Percentiles rank a stretch among this genome's conserved stretches.
Conservation (phyloP, 495 filamentous ascomycete species). For the Xylaria grammica region DNA sequence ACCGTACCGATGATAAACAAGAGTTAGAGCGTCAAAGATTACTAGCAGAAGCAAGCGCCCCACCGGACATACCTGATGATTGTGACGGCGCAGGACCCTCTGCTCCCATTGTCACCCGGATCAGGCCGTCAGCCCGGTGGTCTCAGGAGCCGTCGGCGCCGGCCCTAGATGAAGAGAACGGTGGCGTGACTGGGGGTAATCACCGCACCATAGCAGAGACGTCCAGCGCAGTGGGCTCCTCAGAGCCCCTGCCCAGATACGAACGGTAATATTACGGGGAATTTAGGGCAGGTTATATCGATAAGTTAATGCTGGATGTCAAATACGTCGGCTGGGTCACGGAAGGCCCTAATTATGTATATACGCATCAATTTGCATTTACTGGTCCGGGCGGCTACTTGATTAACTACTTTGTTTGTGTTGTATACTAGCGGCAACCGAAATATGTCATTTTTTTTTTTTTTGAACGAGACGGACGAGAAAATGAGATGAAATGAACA, state of each 20-base stretch:
- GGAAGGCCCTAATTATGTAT: background rate
- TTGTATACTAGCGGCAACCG: conserved; percentile 17
- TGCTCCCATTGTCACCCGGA: conserved; percentile 25
- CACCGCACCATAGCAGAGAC: conserved; percentile 35
- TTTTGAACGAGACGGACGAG: conserved; percentile 8
- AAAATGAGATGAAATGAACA: conserved; percentile 18
- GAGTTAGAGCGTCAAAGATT: conserved; percentile 80
- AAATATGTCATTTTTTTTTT: background rate
- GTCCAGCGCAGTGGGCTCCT: conserved; percentile 23
- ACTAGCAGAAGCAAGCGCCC: conserved; percentile 73
- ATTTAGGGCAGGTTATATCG: background rate
- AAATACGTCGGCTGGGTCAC: background rate
- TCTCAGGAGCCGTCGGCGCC: conserved; percentile 67
- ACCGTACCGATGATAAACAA: conserved; percentile 76
- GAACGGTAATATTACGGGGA: conserved; percentile 38
- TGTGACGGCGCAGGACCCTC: conserved; percentile 41
- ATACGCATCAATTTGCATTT: conserved; percentile 14
- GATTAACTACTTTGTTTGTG: background rate
- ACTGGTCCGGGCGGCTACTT: conserved; percentile 4
- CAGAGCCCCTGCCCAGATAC: conserved; percentile 52
- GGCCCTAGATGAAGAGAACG: conserved; percentile 66
- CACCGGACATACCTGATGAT: conserved; percentile 57
- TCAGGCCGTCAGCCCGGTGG: conserved; percentile 11
- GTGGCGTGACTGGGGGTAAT: conserved; percentile 47
- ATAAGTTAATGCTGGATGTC: background rate